Evolutionary conservation across 2,329 filamentous ascomycete genomes (phyloP), one percentile per base, ranked within the genome.

Genomic region (Trichophyton simii): DNA sequence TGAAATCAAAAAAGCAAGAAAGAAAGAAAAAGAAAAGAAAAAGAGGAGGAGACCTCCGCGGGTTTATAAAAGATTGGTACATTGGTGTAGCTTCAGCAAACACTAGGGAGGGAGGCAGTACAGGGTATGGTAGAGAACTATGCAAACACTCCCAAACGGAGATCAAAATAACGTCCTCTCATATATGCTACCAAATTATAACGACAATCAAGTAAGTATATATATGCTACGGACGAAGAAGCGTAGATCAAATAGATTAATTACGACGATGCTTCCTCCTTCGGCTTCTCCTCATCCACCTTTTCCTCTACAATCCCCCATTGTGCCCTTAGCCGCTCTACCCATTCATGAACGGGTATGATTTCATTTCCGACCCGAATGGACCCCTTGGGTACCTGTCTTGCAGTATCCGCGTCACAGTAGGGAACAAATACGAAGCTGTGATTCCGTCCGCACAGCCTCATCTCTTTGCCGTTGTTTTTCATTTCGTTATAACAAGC

Each of bases 401-500:
- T 59, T 36, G 66, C 64, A 38, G 62, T 64, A 22, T 65, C 60
- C 15, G 59, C 58, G 44, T 68, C 66, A 66, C 65, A 68, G 11
- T 41, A 58, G 1, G 68, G 68, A 54, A 71, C 61, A 41, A 66
- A 42, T 28, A 72, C 62, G 54, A 68, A 67, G 2, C 65, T 58
- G 60, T 71, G 70, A 3, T 46, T 62, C 42, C 64, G 65, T 55
- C 66, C 54, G 46, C 70, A 71, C 13, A 68, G 52, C 44, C 67
- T 67, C 28, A 63, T 18, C 9, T 63, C 60, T 61, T 80, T 60
- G 42, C 61, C 62, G 11, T 63, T 65, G 9, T 60, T 54, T 50
- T 66, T 64, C 0, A 68, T 58, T 11, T 64, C 65, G 7, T 66
- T 60, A 9, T 65, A 61, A 57, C 68, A 71, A 4, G 63, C 48